Conservation (phyloP, 2,329 filamentous ascomycete species). For the Acarospora socialis region DNA sequence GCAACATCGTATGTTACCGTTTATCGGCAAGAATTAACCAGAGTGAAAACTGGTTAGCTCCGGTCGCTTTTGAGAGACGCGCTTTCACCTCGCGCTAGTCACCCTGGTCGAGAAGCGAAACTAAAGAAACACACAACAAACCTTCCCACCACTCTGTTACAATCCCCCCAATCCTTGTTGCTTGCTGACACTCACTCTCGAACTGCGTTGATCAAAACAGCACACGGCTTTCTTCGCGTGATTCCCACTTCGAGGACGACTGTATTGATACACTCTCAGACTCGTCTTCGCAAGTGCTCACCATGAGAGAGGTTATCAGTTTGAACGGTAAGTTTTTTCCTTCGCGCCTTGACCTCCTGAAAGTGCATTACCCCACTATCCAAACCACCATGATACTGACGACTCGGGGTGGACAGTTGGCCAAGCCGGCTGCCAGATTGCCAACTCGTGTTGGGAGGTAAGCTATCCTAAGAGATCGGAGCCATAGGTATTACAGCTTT, state of each 20-base stretch:
- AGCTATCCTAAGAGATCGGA: conserved; percentile 28
- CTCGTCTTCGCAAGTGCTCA: conserved; percentile 30
- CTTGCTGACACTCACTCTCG: too few species aligned
- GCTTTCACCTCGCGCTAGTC: neutral
- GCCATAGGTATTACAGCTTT: conserved; percentile 17
- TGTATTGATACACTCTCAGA: conserved; percentile 3
- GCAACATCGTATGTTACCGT: too few species aligned
- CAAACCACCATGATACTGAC: conserved; percentile 17
- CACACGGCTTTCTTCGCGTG: neutral
- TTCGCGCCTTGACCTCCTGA: conserved; percentile 5
- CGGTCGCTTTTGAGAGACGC: too few species aligned
- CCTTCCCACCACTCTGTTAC: too few species aligned
- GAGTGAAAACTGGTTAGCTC: too few species aligned
- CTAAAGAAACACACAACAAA: neutral
- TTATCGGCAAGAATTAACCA: too few species aligned
- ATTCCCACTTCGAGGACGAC: too few species aligned
- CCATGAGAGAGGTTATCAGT: conserved; percentile 98
- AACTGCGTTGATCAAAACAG: too few species aligned
- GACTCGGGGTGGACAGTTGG: conserved; percentile 52
- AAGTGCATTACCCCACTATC: conserved; percentile 31
- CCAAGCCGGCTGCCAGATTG: conserved; percentile 99
- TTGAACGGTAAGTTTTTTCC: conserved; percentile 67
- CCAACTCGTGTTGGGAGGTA: conserved; percentile 99
- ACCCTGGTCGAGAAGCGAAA: neutral
- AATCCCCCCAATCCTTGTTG: too few species aligned